Evolutionary conservation across 192 early-diverging fungal species (phyloP).

Genomic region (Coemansia sp.): DNA sequence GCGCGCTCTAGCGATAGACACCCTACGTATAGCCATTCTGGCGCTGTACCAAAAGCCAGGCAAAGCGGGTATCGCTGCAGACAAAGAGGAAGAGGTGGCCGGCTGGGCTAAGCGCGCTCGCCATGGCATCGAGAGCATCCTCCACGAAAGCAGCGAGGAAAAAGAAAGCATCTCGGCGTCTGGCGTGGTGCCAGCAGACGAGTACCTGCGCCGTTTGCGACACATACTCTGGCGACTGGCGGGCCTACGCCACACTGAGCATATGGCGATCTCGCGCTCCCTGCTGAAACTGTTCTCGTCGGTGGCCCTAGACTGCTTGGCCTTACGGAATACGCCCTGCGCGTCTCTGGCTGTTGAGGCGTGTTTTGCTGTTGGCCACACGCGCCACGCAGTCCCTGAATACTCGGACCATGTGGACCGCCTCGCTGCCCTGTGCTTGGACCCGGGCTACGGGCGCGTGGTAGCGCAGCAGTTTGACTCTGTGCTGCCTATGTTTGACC

Average conservation of each 20-base stretch:
- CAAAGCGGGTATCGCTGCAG: neutral
- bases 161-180: neutral
- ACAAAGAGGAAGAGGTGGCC: neutral
- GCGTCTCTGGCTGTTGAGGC: slow-evolving; percentile 27
- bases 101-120: slow-evolving; percentile 24
- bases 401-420: slow-evolving; percentile 9
- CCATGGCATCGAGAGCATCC: slow-evolving; percentile 8
- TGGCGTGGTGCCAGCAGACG: neutral
- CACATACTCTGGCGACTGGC: slow-evolving; percentile 44
- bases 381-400: neutral
- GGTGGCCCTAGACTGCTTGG: slow-evolving; percentile 13
- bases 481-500: slow-evolving; percentile 27
- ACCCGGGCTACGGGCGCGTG: neutral
- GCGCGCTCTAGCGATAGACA: slow-evolving; percentile 19
- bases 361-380: slow-evolving; percentile 18
- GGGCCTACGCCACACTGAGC: slow-evolving; percentile 27
- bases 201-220: slow-evolving; percentile 12
- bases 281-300: slow-evolving; percentile 25
- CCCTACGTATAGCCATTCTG: slow-evolving; percentile 12
- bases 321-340: slow-evolving; percentile 11
- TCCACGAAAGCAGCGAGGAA: slow-evolving; percentile 7
- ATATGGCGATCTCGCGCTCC: neutral
- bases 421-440: neutral
- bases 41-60: neutral
- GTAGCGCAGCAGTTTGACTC: slow-evolving; percentile 13